These are phyloP conservation scores for Metschnikowia lachancei DNA, from an alignment of 805 yeast species.

Conservation along the genomic window DNA sequence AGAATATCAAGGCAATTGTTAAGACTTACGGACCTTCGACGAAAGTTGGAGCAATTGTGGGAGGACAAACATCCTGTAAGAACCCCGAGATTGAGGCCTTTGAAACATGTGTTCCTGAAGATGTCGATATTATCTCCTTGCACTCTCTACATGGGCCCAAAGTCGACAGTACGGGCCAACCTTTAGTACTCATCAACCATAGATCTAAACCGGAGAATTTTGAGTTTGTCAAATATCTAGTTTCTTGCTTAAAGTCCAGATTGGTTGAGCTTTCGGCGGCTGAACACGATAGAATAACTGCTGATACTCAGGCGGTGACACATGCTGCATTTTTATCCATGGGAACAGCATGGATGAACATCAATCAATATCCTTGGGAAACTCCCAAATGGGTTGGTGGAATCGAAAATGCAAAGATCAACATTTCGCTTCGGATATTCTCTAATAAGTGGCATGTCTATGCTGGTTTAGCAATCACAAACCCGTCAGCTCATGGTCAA, in stretches of 20 bases:
- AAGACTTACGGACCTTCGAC: slow-evolving; percentile 79
- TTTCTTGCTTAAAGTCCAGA: slow-evolving; percentile 75
- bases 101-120: slow-evolving; percentile 69
- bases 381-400: slow-evolving; percentile 87
- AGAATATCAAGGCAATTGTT: slow-evolving; percentile 71
- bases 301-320: slow-evolving; percentile 97
- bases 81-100: slow-evolving; percentile 86
- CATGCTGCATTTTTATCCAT: slow-evolving; percentile 95
- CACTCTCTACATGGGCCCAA: slow-evolving; percentile 95
- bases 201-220: slow-evolving; percentile 55
- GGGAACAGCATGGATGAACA: slow-evolving; percentile 94
- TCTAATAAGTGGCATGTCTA: slow-evolving; percentile 98
- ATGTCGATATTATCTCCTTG: slow-evolving; percentile 78
- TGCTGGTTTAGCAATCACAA: slow-evolving; percentile 94
- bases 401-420: slow-evolving; percentile 91
- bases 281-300: slow-evolving; percentile 92
- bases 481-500: slow-evolving; percentile 91
- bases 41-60: slow-evolving; percentile 84
- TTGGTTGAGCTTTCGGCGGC: slow-evolving; percentile 74
- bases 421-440: slow-evolving; percentile 84
- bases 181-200: slow-evolving; percentile 81
- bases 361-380: slow-evolving; percentile 89
- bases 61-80: slow-evolving; percentile 98
- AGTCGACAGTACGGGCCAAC: slow-evolving; percentile 87
- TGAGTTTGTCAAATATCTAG: slow-evolving; percentile 58